Percentiles rank a stretch among this genome's conserved stretches.
phyloP scores from a whole-genome alignment of 352 stramenopile genomes.

The Globisporangium emineosum region DNA sequence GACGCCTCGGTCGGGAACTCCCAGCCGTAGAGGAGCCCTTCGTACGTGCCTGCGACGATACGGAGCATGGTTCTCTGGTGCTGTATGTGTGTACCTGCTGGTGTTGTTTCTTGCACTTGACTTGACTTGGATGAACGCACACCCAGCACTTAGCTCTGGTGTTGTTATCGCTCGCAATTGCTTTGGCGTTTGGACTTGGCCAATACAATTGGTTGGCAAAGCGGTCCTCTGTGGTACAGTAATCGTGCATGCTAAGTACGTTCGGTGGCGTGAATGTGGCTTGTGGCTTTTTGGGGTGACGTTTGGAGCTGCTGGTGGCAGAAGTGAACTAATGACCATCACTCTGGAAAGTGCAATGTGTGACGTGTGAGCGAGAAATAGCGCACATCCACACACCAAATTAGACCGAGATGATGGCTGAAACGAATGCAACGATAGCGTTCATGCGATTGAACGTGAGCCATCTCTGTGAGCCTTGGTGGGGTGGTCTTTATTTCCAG shows the following conservation, averaged over 20 bases:
- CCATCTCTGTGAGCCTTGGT: not conserved
- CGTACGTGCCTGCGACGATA: constrained; percentile 83
- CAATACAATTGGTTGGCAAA: constrained; percentile 23
- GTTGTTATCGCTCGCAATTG: not conserved
- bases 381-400: not conserved
- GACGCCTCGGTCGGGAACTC: constrained; percentile 37
- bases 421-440: constrained; percentile 3
- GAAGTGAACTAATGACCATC: constrained; percentile 7
- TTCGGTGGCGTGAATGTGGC: constrained; percentile 14
- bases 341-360: constrained; percentile 23
- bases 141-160: not conserved
- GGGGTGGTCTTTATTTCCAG: constrained; percentile 4
- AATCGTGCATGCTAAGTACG: constrained; percentile 25
- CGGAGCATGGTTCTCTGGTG: constrained; percentile 46
- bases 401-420: not conserved
- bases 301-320: constrained; percentile 17
- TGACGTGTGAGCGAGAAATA: constrained; percentile 31
- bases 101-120: not conserved
- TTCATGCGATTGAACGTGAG: not conserved
- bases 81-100: not conserved
- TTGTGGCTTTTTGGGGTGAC: not conserved
- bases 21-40: constrained; percentile 86
- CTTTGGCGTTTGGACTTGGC: not conserved
- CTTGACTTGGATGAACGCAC: not conserved
- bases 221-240: constrained; percentile 7